Evolutionary conservation across 2,329 filamentous ascomycete species (phyloP).

Genomic region (Zymoseptoria tritici): DNA sequence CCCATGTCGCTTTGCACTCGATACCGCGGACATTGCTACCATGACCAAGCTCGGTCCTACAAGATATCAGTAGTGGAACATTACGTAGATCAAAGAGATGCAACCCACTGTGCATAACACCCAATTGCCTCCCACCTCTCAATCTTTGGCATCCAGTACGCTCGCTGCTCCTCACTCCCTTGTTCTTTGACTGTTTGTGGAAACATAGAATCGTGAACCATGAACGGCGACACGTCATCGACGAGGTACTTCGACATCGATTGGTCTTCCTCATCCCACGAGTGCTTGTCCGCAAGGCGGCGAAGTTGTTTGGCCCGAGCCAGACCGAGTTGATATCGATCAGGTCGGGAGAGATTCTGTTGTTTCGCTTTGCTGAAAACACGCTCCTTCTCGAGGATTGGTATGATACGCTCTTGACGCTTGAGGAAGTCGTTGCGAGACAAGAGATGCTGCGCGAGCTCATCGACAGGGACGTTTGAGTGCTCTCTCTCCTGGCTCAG

Average conservation of each 20-base stretch:
- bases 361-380: conserved; percentile 45
- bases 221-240: conserved; percentile 48
- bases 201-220: conserved; percentile 47
- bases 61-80: not conserved
- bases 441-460: conserved; percentile 42
- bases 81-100: not conserved
- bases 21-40: conserved; percentile 47
- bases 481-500: conserved; percentile 39
- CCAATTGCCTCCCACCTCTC: conserved; percentile 45
- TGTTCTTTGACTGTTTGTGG: conserved; percentile 46
- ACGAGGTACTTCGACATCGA: conserved; percentile 46
- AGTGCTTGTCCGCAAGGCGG: conserved; percentile 38
- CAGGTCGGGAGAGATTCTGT: conserved; percentile 44
- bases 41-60: conserved; percentile 43
- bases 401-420: conserved; percentile 41
- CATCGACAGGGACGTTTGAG: conserved; percentile 38
- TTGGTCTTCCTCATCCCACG: conserved; percentile 45
- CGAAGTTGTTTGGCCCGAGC: conserved; percentile 46
- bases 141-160: conserved; percentile 45
- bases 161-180: conserved; percentile 40
- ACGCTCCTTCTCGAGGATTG: conserved; percentile 40
- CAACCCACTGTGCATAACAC: conserved; percentile 39
- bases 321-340: conserved; percentile 46
- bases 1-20: conserved; percentile 44
- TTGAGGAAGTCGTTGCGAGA: conserved; percentile 42